A percentile compares a stretch with the other conserved stretches of the same genome.
These are phyloP conservation scores for Neurospora tetrasperma DNA, from an alignment of 495 filamentous ascomycete species.

Conservation along the genomic window DNA sequence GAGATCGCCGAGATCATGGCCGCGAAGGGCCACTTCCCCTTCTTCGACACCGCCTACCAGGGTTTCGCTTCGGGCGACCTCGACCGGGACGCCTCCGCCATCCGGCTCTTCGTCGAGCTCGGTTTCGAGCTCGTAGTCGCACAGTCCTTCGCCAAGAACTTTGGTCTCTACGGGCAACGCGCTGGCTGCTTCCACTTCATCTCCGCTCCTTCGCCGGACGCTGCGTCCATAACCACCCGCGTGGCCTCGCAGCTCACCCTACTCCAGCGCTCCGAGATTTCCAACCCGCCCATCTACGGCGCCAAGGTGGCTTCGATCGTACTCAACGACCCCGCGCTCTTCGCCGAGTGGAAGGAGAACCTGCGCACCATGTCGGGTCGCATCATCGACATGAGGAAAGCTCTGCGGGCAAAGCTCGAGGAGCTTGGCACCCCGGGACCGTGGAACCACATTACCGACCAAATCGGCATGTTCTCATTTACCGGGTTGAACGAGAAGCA, in stretches of 20 bases:
- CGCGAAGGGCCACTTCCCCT: constrained; percentile 79
- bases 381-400: constrained; percentile 80
- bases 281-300: constrained; percentile 89
- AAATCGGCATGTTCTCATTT: constrained; percentile 99
- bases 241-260: constrained; percentile 87
- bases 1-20: constrained; percentile 69
- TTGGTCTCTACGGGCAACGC: constrained; percentile 93
- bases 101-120: constrained; percentile 86
- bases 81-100: constrained; percentile 72
- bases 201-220: constrained; percentile 58
- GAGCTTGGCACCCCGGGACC: constrained; percentile 72
- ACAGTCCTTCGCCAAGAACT: constrained; percentile 98
- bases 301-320: constrained; percentile 75
- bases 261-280: constrained; percentile 93
- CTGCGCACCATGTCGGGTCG: constrained; percentile 87
- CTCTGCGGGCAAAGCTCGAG: constrained; percentile 66
- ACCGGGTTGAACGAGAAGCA: constrained; percentile 82
- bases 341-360: constrained; percentile 91
- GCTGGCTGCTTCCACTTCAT: constrained; percentile 96
- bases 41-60: constrained; percentile 98
- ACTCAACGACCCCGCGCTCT: constrained; percentile 73
- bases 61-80: constrained; percentile 94
- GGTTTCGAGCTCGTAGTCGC: constrained; percentile 95
- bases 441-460: constrained; percentile 94
- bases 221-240: constrained; percentile 47